Evolutionary conservation across 768 basidiomycete species (phyloP).

Genomic region (Amylocystis lapponica): DNA sequence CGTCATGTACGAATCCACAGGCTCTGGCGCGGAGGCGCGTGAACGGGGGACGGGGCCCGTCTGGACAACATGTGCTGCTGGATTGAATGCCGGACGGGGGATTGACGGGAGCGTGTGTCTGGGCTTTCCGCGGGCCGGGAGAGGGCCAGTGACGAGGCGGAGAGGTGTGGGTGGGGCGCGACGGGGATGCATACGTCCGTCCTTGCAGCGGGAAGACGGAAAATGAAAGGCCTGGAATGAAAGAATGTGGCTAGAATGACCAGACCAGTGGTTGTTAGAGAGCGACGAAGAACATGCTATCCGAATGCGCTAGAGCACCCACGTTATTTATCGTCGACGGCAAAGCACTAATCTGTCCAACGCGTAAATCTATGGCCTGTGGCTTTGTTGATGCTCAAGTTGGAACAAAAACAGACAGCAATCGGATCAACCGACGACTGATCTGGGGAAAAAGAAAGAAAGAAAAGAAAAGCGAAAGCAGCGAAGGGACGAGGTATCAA

Average conservation of each 20-base stretch:
- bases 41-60: conserved; percentile 15
- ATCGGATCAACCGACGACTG: conserved; percentile 17
- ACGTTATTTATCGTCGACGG: too few relatives aligned
- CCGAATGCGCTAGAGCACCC: too few relatives aligned
- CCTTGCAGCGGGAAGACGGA: too few relatives aligned
- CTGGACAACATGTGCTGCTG: conserved; percentile 5
- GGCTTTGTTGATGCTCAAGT: background rate
- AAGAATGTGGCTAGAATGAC: too few relatives aligned
- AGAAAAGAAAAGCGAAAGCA: conserved; percentile 9
- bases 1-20: background rate
- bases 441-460: conserved; percentile 8
- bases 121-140: conserved; percentile 52
- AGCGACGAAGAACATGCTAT: too few relatives aligned
- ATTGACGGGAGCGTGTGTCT: conserved; percentile 65
- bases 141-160: conserved; percentile 53
- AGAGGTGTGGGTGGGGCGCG: conserved; percentile 65
- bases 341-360: background rate
- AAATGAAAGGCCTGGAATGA: too few relatives aligned
- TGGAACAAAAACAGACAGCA: conserved; percentile 4
- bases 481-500: conserved; percentile 7
- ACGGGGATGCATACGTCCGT: conserved; percentile 41
- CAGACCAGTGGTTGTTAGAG: too few relatives aligned
- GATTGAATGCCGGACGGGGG: conserved; percentile 43
- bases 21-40: conserved; percentile 6
- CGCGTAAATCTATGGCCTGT: background rate